phyloP scores from a whole-genome alignment of 805 yeast species.

The Zygotorulaspora danielsina region DNA sequence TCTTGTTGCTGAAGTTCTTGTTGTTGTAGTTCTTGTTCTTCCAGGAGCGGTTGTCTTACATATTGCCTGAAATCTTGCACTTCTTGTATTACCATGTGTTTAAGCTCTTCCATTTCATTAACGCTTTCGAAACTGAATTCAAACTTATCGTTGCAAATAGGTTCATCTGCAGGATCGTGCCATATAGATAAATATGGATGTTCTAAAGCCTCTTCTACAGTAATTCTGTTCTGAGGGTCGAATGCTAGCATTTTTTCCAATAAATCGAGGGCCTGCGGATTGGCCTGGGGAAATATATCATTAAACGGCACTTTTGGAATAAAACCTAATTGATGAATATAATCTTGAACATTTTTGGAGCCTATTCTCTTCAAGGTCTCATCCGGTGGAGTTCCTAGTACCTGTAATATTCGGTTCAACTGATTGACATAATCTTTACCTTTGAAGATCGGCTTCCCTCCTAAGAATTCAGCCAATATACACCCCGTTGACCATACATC shows the following conservation, averaged over 20 bases:
- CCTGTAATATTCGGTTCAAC: slow-evolving; percentile 76
- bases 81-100: slow-evolving; percentile 72
- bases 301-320: slow-evolving; percentile 75
- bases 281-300: slow-evolving; percentile 75
- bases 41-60: slow-evolving; percentile 72
- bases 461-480: slow-evolving; percentile 87
- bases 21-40: slow-evolving; percentile 40
- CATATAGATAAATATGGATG: slow-evolving; percentile 88
- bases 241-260: slow-evolving; percentile 75
- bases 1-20: slow-evolving; percentile 25
- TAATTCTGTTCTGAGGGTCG: slow-evolving; percentile 78
- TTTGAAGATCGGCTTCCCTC: slow-evolving; percentile 86
- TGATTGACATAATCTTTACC: slow-evolving; percentile 97
- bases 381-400: slow-evolving; percentile 88
- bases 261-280: slow-evolving; percentile 80
- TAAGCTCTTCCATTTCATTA: slow-evolving; percentile 73
- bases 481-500: slow-evolving; percentile 99
- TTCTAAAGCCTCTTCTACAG: slow-evolving; percentile 80
- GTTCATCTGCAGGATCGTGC: slow-evolving; percentile 94
- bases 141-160: slow-evolving; percentile 72
- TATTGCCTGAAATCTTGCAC: slow-evolving; percentile 72
- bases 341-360: slow-evolving; percentile 84
- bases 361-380: slow-evolving; percentile 68
- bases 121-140: slow-evolving; percentile 85
- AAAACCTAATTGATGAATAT: slow-evolving; percentile 79